phyloP scores from a whole-genome alignment of 805 yeast species.

The Grigorovia transvaalensis region DNA sequence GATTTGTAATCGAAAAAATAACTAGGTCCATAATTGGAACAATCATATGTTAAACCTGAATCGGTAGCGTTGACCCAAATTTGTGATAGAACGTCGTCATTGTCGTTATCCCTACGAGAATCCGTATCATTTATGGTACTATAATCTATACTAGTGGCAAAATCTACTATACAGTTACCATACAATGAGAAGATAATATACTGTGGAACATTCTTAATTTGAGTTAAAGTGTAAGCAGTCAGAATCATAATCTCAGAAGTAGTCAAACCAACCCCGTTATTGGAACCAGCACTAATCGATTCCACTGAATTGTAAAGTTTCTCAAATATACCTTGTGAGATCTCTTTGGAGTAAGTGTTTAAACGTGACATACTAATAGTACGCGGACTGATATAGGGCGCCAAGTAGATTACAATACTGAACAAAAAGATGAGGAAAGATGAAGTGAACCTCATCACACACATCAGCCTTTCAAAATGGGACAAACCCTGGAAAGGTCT shows the following conservation, averaged over 20 bases:
- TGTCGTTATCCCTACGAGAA: not conserved
- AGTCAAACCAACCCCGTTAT: conserved; percentile 24
- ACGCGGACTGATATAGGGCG: conserved; percentile 15
- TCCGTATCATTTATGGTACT: not conserved
- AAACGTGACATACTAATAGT: conserved; percentile 16
- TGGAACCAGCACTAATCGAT: conserved; percentile 13
- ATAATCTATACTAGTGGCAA: conserved; percentile 1
- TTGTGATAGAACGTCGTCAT: not conserved
- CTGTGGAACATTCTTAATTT: conserved; percentile 19
- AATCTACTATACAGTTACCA: conserved; percentile 18
- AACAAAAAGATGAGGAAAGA: conserved; percentile 14
- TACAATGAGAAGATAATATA: conserved; percentile 18
- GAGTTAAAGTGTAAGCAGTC: conserved; percentile 19
- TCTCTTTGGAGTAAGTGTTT: conserved; percentile 17
- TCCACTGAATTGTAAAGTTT: conserved; percentile 18
- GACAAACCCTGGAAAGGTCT: conserved; percentile 17
- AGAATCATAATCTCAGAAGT: conserved; percentile 23
- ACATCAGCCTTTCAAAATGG: conserved; percentile 16
- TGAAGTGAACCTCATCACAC: conserved; percentile 14
- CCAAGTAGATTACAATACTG: conserved; percentile 13
- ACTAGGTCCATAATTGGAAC: conserved; percentile 11
- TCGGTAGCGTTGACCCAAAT: conserved; percentile 2
- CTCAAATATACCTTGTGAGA: conserved; percentile 19
- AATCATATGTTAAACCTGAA: conserved; percentile 8
- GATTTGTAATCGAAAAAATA: conserved; percentile 24